Evolutionary conservation across 140 eudicot species (phyloP), one percentile per base, ranked within the genome.

Genomic region (Bidens hawaiensis): DNA sequence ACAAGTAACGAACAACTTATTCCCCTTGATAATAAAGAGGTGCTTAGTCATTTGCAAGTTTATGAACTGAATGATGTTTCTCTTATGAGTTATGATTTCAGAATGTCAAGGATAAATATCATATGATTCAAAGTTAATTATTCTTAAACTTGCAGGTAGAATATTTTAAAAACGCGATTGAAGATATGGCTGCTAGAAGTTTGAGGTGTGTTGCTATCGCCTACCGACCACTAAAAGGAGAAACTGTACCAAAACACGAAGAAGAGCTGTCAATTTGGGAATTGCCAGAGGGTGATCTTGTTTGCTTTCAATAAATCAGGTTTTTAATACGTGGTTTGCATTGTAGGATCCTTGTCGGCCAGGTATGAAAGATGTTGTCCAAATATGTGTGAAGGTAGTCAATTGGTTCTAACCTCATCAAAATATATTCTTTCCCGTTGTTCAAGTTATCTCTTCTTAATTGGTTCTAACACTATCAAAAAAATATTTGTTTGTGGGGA

Each of bases 281-380:
- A 51, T 31, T 90, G 40, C 97, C 97, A 10, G 94, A 86, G 54
- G 81, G 46, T 27, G 88, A 90, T 36, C 94, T 90, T 17, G 75
- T 84, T 42, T 81, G n/a, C 6, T 15, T 17, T 9, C 2, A n/a
- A 4, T 9, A 8, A 7, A 57, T 30, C 6, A 10, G 0, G 7
- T 5, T 26, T 19, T 38, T 56, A n/a, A 8, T 31, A 43, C 6
- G 19, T 72, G 60, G 24, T 69, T 70, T 48, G 26, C 59, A 13
- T 19, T 77, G 65, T 71, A 90, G 97, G 97, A 90, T 78, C 97
- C 97, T 60, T 90, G 97, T 68, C 94, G 97, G 45, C 79, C 88
- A 1, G 88, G 94, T 64, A 96, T 90, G 28, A 86, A 64, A 70
- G 74, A 79, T 28, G 87, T 94, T 24, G 96, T 90, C 42, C 78